These are phyloP conservation scores for Ceratocystis eucalypticola DNA, from an alignment of 2,329 filamentous ascomycete species.

Conservation along the genomic window DNA sequence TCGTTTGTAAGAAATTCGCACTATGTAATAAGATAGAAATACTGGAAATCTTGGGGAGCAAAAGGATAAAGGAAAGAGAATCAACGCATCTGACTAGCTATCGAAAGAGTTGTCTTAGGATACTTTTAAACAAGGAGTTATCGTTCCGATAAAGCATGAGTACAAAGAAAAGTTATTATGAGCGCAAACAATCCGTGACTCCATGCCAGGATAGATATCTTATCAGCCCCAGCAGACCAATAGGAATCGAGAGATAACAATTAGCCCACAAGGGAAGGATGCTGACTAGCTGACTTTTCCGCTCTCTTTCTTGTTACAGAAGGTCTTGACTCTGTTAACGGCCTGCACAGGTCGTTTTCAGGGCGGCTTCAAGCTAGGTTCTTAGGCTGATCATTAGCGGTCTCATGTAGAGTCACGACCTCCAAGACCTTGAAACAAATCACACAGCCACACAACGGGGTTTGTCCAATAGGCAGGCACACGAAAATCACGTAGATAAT, in stretches of 20 bases:
- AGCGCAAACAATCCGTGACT: constrained; percentile 1
- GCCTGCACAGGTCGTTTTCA: neutral
- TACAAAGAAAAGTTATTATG: neutral
- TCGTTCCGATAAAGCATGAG: neutral
- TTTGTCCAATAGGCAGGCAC: neutral
- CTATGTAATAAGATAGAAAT: neutral
- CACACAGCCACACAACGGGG: neutral
- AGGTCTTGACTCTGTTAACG: neutral
- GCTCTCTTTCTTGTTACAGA: neutral
- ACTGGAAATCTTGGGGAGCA: neutral
- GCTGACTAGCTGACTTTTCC: neutral
- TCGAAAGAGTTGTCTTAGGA: neutral
- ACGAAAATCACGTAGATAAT: neutral
- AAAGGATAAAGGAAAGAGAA: neutral
- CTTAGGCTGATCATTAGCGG: neutral
- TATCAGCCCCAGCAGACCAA: neutral
- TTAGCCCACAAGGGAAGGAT: neutral
- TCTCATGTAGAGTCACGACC: neutral
- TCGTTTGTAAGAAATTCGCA: neutral
- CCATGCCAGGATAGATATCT: neutral
- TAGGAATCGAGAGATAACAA: neutral
- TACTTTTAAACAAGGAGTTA: neutral
- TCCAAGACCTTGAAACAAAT: neutral
- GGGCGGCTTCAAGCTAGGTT: neutral
- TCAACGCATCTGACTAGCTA: neutral